Conservation (phyloP, 441 rosid genomes). For the Populus trichocarpa region DNA sequence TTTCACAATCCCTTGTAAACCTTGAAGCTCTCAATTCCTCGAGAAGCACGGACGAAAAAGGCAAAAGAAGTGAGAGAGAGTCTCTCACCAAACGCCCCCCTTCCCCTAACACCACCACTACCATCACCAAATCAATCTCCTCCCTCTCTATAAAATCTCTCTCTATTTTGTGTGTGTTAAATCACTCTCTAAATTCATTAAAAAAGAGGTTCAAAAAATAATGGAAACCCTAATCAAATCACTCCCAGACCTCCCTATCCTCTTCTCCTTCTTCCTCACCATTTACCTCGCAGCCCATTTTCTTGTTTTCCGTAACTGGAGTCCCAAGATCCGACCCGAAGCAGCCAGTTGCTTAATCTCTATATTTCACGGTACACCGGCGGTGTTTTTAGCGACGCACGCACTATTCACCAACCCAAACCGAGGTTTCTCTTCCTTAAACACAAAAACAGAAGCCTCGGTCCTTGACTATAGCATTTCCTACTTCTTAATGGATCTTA, state of each 20-base stretch:
- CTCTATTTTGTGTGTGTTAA: neutral
- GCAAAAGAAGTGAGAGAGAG: neutral
- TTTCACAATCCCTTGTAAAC: neutral
- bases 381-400: slow-evolving; percentile 47
- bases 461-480: slow-evolving; percentile 82
- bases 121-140: neutral
- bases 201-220: neutral
- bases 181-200: neutral
- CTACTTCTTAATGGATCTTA: slow-evolving; percentile 74
- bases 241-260: slow-evolving; percentile 39
- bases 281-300: slow-evolving; percentile 52
- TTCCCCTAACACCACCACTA: neutral
- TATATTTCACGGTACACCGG: slow-evolving; percentile 72
- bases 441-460: slow-evolving; percentile 45
- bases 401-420: slow-evolving; percentile 53
- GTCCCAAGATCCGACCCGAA: slow-evolving; percentile 56
- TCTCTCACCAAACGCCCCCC: neutral
- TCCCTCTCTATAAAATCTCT: neutral
- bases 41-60: neutral
- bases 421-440: slow-evolving; percentile 53
- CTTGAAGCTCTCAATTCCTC: slow-evolving; percentile 8
- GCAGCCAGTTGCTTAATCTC: slow-evolving; percentile 87
- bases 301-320: slow-evolving; percentile 63
- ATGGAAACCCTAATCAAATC: slow-evolving; percentile 28
- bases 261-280: slow-evolving; percentile 53